phyloP scores from a whole-genome alignment of 176 grass and related monocot genomes.

The Oryza longistaminata region DNA sequence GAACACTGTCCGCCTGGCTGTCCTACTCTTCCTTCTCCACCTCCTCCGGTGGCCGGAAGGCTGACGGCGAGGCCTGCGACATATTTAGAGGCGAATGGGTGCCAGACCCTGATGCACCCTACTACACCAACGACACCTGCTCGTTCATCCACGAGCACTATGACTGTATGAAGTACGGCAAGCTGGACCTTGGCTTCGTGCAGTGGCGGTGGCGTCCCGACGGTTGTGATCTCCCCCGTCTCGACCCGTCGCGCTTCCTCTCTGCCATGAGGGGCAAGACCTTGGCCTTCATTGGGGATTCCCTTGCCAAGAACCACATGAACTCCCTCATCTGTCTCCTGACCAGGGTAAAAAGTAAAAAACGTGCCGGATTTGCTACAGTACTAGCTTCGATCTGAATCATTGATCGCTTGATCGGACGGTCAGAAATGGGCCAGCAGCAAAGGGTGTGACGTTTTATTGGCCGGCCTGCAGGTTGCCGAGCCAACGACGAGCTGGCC shows the following conservation, averaged over 20 bases:
- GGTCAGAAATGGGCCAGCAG: neutral
- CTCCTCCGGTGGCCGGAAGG: neutral
- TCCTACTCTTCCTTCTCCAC: neutral
- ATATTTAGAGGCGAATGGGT: slow-evolving; percentile 38
- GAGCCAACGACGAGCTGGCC: slow-evolving; percentile 13
- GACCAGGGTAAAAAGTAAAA: slow-evolving; percentile 14
- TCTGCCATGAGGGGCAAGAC: slow-evolving; percentile 36
- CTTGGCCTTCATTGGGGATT: slow-evolving; percentile 71
- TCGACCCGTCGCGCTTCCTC: slow-evolving; percentile 55
- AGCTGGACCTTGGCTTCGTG: slow-evolving; percentile 59
- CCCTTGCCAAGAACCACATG: slow-evolving; percentile 68
- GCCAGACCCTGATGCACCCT: slow-evolving; percentile 30
- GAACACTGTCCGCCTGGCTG: neutral
- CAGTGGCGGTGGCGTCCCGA: slow-evolving; percentile 54
- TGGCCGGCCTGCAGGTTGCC: neutral
- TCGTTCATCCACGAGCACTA: slow-evolving; percentile 60
- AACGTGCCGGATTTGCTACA: no score
- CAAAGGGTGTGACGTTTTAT: neutral
- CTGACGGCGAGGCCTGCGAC: neutral
- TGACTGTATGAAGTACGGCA: slow-evolving; percentile 66
- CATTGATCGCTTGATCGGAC: neutral
- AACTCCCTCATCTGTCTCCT: slow-evolving; percentile 75
- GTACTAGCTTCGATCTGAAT: neutral
- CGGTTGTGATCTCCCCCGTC: slow-evolving; percentile 49
- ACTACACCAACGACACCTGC: slow-evolving; percentile 68